Evolutionary conservation across 2,329 filamentous ascomycete genomes (phyloP), one percentile per base, ranked within the genome.

Genomic region (Trichoderma koningii): DNA sequence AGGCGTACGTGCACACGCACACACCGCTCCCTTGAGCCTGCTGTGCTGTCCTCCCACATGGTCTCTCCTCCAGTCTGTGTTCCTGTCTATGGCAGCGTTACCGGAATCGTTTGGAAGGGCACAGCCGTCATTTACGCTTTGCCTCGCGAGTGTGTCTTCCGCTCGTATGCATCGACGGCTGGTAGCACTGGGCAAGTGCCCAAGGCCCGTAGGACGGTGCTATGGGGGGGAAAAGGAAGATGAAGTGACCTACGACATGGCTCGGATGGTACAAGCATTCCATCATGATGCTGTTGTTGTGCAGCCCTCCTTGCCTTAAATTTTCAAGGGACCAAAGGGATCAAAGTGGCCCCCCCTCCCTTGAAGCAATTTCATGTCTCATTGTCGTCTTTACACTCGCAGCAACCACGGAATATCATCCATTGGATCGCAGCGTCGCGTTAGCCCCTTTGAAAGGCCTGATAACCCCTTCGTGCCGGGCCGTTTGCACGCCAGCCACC

Each of bases 211-310:
- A 47, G 50, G 23, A 19, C 45, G 63, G 57, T 41, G 45, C 28
- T n/a, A 26, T 17, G 28, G 17, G 15, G 28, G 17, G 15, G 30
- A 51, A 7, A 51, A 30, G 14, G 38, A 47, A 34, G 47, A 14
- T 19, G 48, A 62, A 55, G 55, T 55, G 30, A 34, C 52, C 47
- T 64, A 45, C 57, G 23, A 41, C 28, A 30, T 21, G 55, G 65
- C 60, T 66, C 51, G 30, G 26, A 55, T 64, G 47, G 63, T 47
- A 62, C 59, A 53, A 57, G 55, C 53, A 64, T 64, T 66, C 65
- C 45, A 64, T 47, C 30, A 30, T 57, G 51, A 48, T 47, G 38
- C 44, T 57, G 59, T 64, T 55, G 26, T 50, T 62, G 30, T 47
- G 38, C 23, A 30, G 42, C 30, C 62, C 30, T 50, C 17, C 48